Conservation (phyloP, 1,284 basidiomycete genomes). For the Tremellales sp. region DNA sequence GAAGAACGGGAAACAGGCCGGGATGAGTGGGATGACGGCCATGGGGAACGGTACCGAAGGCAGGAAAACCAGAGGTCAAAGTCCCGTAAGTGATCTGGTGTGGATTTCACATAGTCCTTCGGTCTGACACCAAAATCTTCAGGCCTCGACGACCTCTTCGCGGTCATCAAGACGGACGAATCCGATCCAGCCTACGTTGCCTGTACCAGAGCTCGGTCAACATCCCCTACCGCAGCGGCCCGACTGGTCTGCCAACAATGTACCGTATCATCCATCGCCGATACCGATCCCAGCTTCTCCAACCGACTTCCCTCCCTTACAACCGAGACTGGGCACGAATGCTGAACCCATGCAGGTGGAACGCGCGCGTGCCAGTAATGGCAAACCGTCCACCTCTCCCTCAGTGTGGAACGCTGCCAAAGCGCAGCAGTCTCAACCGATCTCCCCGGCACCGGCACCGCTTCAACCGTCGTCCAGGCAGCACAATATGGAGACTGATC, state of each 20-base stretch:
- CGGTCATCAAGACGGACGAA: slow-evolving; percentile 34
- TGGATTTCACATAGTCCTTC: neutral
- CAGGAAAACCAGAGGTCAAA: slow-evolving; percentile 33
- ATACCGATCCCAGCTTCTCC: slow-evolving; percentile 16
- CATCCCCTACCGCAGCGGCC: slow-evolving; percentile 43
- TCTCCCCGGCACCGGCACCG: neutral
- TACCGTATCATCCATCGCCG: slow-evolving; percentile 43
- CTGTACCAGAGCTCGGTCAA: slow-evolving; percentile 24
- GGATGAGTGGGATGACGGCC: slow-evolving; percentile 24
- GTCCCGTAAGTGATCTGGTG: slow-evolving; percentile 34
- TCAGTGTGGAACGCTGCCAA: neutral
- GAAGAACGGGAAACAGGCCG: slow-evolving; percentile 18
- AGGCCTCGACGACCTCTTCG: slow-evolving; percentile 39
- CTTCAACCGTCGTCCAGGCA: neutral
- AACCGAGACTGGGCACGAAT: slow-evolving; percentile 18
- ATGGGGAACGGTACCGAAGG: slow-evolving; percentile 13
- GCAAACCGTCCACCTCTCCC: neutral
- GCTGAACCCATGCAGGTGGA: slow-evolving; percentile 46
- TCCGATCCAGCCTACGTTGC: slow-evolving; percentile 33
- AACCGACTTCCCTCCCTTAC: slow-evolving; percentile 39
- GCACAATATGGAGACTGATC: slow-evolving; percentile 20
- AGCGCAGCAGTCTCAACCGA: slow-evolving; percentile 2
- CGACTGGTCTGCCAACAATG: slow-evolving; percentile 45
- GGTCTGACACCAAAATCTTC: slow-evolving; percentile 20
- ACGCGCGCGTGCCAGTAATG: slow-evolving; percentile 24